Evolutionary conservation across 257 asterid species (phyloP).

Genomic region (Forsythia viridissima): DNA sequence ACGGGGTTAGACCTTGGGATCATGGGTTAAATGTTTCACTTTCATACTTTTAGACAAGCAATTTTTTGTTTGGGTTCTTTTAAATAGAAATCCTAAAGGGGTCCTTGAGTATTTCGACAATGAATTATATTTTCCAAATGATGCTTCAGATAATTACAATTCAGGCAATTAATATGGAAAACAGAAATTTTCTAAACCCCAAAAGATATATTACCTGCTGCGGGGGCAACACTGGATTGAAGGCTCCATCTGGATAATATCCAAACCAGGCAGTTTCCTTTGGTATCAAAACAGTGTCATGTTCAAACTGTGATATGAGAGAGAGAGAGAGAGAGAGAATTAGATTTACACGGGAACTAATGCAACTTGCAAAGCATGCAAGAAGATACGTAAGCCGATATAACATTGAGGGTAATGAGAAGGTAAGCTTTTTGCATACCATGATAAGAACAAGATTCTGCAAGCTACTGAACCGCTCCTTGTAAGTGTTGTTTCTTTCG

Average conservation of each 20-base stretch:
- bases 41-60: background rate
- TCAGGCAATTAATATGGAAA: background rate
- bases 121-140: background rate
- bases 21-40: background rate
- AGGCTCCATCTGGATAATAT: conserved; percentile 87
- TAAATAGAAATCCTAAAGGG: background rate
- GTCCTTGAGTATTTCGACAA: background rate
- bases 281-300: conserved; percentile 88
- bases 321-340: conserved; percentile 14
- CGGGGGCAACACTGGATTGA: conserved; percentile 65
- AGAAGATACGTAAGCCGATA: background rate
- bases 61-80: background rate
- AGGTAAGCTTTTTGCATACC: conserved; percentile 42
- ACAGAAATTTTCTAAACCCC: background rate
- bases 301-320: conserved; percentile 62
- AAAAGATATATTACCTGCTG: conserved; percentile 52
- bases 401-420: background rate
- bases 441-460: conserved; percentile 84
- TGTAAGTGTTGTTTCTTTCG: conserved; percentile 72
- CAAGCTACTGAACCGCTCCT: conserved; percentile 75
- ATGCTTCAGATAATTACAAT: background rate
- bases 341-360: background rate
- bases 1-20: background rate
- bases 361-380: background rate
- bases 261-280: conserved; percentile 97